Conservation (phyloP, 169 alveolate genomes). For the Perkinsus chesapeaki region DNA sequence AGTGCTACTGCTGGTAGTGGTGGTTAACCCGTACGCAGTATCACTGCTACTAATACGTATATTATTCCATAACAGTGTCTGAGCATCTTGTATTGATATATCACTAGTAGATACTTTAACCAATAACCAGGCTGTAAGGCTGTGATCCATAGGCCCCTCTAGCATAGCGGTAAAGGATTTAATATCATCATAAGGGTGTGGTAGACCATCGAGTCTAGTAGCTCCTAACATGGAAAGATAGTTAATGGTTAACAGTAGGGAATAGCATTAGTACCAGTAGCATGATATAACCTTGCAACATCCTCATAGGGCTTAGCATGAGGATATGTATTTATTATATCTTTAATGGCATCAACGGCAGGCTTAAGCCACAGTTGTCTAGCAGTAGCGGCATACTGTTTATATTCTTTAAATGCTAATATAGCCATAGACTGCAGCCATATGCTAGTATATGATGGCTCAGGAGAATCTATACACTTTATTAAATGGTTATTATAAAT, state of each 20-base stretch:
- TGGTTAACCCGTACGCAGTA: background rate
- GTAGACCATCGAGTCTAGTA: background rate
- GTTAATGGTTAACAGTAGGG: background rate
- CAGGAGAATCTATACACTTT: background rate
- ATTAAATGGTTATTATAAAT: background rate
- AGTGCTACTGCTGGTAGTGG: background rate
- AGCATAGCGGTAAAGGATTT: background rate
- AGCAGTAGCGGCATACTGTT: background rate
- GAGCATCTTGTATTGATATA: background rate
- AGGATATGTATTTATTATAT: background rate
- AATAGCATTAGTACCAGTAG: background rate
- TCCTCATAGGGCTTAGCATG: background rate
- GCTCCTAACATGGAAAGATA: background rate
- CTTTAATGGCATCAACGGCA: background rate
- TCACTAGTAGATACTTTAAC: background rate
- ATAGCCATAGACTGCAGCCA: background rate
- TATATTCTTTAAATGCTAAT: background rate
- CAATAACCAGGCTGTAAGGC: background rate
- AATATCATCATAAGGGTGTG: background rate
- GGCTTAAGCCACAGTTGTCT: background rate
- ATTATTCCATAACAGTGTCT: background rate
- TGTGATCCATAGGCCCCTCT: background rate
- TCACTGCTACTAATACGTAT: background rate
- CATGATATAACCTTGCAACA: background rate
- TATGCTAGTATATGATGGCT: background rate